A percentile compares a stretch with the other conserved stretches of the same genome.
phyloP scores from a whole-genome alignment of 208 protist genomes.

The Angomonas deanei region DNA sequence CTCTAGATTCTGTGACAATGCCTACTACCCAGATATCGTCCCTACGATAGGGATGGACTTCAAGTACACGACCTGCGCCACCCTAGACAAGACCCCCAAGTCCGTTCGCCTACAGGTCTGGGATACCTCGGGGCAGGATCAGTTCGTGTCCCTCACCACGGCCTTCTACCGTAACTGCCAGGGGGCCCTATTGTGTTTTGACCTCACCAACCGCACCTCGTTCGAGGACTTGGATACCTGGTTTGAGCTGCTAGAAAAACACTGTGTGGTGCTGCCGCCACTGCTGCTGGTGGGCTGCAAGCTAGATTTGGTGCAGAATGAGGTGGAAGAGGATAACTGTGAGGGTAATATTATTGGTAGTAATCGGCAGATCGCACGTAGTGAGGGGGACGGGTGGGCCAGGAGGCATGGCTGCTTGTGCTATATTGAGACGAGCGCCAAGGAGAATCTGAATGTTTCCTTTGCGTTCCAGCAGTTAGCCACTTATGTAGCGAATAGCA shows the following conservation, averaged over 20 bases:
- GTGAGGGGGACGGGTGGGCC: slow-evolving; percentile 82
- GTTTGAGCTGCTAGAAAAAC: slow-evolving; percentile 62
- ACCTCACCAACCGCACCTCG: slow-evolving; percentile 90
- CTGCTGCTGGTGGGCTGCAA: slow-evolving; percentile 86
- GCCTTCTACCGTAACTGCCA: slow-evolving; percentile 92
- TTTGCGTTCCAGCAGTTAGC: slow-evolving; percentile 80
- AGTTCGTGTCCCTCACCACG: slow-evolving; percentile 86
- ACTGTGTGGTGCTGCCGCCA: slow-evolving; percentile 59
- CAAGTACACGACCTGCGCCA: slow-evolving; percentile 73
- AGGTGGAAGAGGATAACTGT: slow-evolving; percentile 26
- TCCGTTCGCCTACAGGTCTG: slow-evolving; percentile 84
- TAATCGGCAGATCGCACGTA: slow-evolving; percentile 66
- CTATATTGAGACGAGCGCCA: slow-evolving; percentile 86
- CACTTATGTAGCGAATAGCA: slow-evolving; percentile 54
- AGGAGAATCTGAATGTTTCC: slow-evolving; percentile 84
- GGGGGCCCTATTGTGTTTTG: slow-evolving; percentile 94
- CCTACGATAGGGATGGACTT: slow-evolving; percentile 87
- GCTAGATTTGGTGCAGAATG: slow-evolving; percentile 67
- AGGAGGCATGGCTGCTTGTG: slow-evolving; percentile 59
- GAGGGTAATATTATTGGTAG: slow-evolving; percentile 73
- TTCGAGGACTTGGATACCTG: slow-evolving; percentile 88
- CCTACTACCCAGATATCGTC: slow-evolving; percentile 77
- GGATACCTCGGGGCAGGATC: slow-evolving; percentile 89
- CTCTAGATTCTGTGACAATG: slow-evolving; percentile 78
- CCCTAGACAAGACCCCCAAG: slow-evolving; percentile 42